Percentiles rank a stretch among this genome's conserved stretches.
These are phyloP conservation scores for Zygotorulaspora chibaensis DNA, from an alignment of 805 yeast genomes.

Conservation along the genomic window DNA sequence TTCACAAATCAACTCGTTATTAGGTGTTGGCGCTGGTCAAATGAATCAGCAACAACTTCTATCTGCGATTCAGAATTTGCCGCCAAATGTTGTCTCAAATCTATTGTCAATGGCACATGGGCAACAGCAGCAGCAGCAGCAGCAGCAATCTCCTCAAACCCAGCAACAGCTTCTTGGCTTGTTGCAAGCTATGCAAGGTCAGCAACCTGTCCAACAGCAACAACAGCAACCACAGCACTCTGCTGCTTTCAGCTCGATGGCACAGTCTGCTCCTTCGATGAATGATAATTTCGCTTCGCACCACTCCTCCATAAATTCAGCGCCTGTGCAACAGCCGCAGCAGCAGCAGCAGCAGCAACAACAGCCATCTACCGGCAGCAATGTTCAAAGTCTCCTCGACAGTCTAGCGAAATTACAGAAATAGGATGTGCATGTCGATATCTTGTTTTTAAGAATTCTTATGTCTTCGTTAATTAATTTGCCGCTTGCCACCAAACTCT, in stretches of 20 bases:
- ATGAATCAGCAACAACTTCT: slow-evolving; percentile 33
- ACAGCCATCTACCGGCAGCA: slow-evolving; percentile 28
- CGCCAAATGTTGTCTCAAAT: slow-evolving; percentile 34
- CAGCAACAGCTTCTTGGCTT: slow-evolving; percentile 30
- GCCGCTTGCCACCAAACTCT: background rate
- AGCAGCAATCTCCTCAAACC: slow-evolving; percentile 19
- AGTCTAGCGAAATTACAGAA: slow-evolving; percentile 38
- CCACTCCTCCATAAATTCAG: slow-evolving; percentile 15
- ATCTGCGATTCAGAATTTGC: slow-evolving; percentile 34
- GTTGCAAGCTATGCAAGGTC: slow-evolving; percentile 34
- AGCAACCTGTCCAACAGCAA: background rate
- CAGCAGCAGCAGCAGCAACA: slow-evolving; percentile 20
- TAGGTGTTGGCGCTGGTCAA: slow-evolving; percentile 20
- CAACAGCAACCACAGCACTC: slow-evolving; percentile 22
- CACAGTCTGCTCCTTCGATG: slow-evolving; percentile 12
- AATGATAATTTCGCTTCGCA: slow-evolving; percentile 12
- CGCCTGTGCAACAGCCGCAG: slow-evolving; percentile 14
- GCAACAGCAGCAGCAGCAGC: slow-evolving; percentile 31
- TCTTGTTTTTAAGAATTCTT: slow-evolving; percentile 9
- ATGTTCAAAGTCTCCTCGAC: slow-evolving; percentile 38
- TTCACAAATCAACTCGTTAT: slow-evolving; percentile 25
- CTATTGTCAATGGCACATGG: slow-evolving; percentile 34
- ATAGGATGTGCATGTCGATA: slow-evolving; percentile 9
- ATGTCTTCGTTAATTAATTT: background rate
- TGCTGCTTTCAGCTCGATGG: slow-evolving; percentile 15